phyloP scores from a whole-genome alignment of 2,329 filamentous ascomycete species.

The Trichoderma koningii region DNA sequence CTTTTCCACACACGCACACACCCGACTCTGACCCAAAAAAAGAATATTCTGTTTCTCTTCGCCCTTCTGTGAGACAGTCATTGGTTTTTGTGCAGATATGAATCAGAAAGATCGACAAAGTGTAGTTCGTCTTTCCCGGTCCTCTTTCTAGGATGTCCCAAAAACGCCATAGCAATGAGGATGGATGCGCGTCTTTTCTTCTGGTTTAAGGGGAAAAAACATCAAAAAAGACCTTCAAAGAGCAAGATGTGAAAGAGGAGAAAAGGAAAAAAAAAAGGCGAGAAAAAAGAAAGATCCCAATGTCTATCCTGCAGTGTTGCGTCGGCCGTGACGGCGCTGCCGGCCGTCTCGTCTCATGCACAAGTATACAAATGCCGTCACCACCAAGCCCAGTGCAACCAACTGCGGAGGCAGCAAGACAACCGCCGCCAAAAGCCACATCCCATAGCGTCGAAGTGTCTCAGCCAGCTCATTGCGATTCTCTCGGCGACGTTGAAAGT shows the following conservation, averaged over 20 bases:
- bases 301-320: slow-evolving; percentile 35
- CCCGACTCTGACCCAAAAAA: slow-evolving; percentile 7
- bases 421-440: slow-evolving; percentile 46
- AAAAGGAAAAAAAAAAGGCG: slow-evolving; percentile 21
- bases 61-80: slow-evolving; percentile 11
- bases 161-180: slow-evolving; percentile 39
- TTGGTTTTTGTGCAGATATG: slow-evolving; percentile 17
- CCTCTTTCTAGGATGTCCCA: slow-evolving; percentile 32
- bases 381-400: slow-evolving; percentile 42
- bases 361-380: slow-evolving; percentile 45
- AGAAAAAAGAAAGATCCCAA: slow-evolving; percentile 27
- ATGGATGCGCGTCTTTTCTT: slow-evolving; percentile 32
- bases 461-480: slow-evolving; percentile 45
- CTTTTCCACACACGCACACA: background rate
- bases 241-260: slow-evolving; percentile 19
- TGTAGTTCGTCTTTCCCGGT: slow-evolving; percentile 17
- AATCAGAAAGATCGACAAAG: slow-evolving; percentile 26
- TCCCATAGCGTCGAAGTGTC: slow-evolving; percentile 46
- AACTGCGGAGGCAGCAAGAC: slow-evolving; percentile 52
- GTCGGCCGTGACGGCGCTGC: slow-evolving; percentile 31
- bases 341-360: slow-evolving; percentile 39
- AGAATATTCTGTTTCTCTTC: slow-evolving; percentile 4
- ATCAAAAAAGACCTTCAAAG: slow-evolving; percentile 19
- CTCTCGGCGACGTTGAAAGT: slow-evolving; percentile 39
- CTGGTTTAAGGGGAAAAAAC: slow-evolving; percentile 21